Conservation (phyloP, 139 green algal species). For the Protoeuglena noctilucae region DNA sequence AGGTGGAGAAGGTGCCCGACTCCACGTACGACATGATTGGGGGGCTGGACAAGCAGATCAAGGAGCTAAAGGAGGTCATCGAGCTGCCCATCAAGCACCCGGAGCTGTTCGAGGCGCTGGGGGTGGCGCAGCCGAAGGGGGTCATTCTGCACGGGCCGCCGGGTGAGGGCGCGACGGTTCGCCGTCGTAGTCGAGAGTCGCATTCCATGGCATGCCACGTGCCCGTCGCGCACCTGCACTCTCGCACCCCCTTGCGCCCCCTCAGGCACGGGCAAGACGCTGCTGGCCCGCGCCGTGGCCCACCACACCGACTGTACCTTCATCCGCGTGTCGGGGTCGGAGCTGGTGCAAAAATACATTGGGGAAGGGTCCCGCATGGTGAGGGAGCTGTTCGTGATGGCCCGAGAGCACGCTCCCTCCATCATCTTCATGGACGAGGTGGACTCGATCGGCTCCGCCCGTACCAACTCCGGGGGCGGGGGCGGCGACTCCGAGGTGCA, state of each 20-base stretch:
- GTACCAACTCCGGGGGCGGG: conserved; percentile 55
- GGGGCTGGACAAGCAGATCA: conserved; percentile 97
- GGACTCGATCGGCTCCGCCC: conserved; percentile 87
- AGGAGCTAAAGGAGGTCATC: conserved; percentile 99
- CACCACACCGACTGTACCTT: conserved; percentile 99
- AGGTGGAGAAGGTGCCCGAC: conserved; percentile 99
- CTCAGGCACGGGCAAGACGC: conserved; percentile 37
- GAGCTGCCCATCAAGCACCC: conserved; percentile 99
- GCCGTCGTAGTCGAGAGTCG: too few species aligned
- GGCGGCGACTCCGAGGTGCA: conserved; percentile 95
- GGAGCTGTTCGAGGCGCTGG: conserved; percentile 97
- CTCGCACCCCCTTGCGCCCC: too few species aligned
- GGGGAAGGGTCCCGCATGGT: conserved; percentile 98
- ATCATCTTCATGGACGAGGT: conserved; percentile 99
- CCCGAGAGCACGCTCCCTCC: conserved; percentile 79
- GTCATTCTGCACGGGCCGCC: conserved; percentile 87
- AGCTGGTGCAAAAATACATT: conserved; percentile 99
- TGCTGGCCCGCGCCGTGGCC: conserved; percentile 80
- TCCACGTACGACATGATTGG: conserved; percentile 99
- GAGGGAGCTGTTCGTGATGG: conserved; percentile 98
- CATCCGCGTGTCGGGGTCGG: conserved; percentile 88
- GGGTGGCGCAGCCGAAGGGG: conserved; percentile 95
- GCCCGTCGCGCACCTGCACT: too few species aligned
- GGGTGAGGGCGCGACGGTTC: conserved; percentile 53
- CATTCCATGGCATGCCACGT: too few species aligned